phyloP scores from a whole-genome alignment of 1,284 basidiomycete genomes.

The Apiotrichum sp. region DNA sequence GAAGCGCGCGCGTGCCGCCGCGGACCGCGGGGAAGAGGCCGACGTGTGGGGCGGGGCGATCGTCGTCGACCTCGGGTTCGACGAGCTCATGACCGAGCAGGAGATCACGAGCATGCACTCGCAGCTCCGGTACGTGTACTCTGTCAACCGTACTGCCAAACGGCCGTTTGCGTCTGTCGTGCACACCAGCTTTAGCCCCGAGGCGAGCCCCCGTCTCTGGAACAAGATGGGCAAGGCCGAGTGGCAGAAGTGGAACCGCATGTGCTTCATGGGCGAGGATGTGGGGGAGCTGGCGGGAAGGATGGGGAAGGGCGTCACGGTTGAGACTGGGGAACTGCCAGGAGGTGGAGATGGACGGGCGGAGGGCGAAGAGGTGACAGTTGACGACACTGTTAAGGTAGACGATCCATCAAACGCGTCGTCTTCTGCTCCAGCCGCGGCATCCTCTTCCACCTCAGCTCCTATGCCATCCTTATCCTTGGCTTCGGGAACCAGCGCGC shows the following conservation, averaged over 20 bases:
- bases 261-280: slow-evolving; percentile 65
- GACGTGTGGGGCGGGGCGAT: slow-evolving; percentile 59
- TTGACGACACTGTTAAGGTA: slow-evolving; percentile 1
- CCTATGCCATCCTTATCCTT: background rate
- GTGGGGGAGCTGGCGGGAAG: slow-evolving; percentile 22
- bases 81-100: slow-evolving; percentile 91
- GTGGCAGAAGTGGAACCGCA: slow-evolving; percentile 69
- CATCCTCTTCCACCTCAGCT: too few relatives aligned
- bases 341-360: background rate
- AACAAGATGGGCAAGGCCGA: slow-evolving; percentile 39
- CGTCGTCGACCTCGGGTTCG: slow-evolving; percentile 87
- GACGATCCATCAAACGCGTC: background rate
- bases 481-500: slow-evolving; percentile 13
- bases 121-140: slow-evolving; percentile 85
- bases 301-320: slow-evolving; percentile 2
- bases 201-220: slow-evolving; percentile 36
- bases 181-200: slow-evolving; percentile 61
- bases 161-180: slow-evolving; percentile 66
- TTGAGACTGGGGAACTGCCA: background rate
- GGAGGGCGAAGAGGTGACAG: background rate
- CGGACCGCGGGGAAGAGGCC: slow-evolving; percentile 12
- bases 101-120: slow-evolving; percentile 81
- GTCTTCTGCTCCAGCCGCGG: background rate
- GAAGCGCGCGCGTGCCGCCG: slow-evolving; percentile 23
- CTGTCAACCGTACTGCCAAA: slow-evolving; percentile 67